Evolutionary conservation across 2,329 filamentous ascomycete species (phyloP), one percentile per base, ranked within the genome.

Genomic region (Ophiostoma himal-ulmi): DNA sequence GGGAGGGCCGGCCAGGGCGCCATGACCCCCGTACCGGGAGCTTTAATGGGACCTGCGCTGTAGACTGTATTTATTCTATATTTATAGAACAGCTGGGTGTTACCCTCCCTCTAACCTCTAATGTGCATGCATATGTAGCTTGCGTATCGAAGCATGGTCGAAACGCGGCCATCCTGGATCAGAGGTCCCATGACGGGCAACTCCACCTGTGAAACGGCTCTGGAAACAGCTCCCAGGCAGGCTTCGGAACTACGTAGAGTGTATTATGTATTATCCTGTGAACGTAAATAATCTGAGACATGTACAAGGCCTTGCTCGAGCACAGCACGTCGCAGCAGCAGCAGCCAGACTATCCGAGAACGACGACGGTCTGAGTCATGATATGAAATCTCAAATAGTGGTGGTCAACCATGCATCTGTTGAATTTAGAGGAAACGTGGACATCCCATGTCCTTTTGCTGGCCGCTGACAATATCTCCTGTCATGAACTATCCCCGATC

Each of bases 151-250:
- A 26, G 26, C 57, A 34, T 22, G 52, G 57, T 14, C 57, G 26
- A 62, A 62, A 62, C 57, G 26, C 57, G 11, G 57, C 26, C 57
- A 62, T 62, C 57, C 57, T 34, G 57, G 26, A 62, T 36, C 57
- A 34, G 57, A 34, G 57, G 26, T 62, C 57, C 14, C 57, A 62
- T 62, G 57, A 62, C 57, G 14, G 57, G 20, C 57, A 62, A 34
- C 57, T 34, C 57, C 57, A 62, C 57, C 57, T 6, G 57, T 26
- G 57, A 62, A 62, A 62, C 57, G 10, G n/a, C 20, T 22, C 14
- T 30, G 57, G 5, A 34, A 11, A 10, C 52, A 57, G 52, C 10
- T n/a, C 20, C 20, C 20, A 22, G 17, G 36, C 13, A 52, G 54
- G 13, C 22, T 52, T n/a, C 20, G 44, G 13, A n/a, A 52, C 7